Conservation (phyloP, 2,329 filamentous ascomycete species). For the Aspergillus novofumigatus region DNA sequence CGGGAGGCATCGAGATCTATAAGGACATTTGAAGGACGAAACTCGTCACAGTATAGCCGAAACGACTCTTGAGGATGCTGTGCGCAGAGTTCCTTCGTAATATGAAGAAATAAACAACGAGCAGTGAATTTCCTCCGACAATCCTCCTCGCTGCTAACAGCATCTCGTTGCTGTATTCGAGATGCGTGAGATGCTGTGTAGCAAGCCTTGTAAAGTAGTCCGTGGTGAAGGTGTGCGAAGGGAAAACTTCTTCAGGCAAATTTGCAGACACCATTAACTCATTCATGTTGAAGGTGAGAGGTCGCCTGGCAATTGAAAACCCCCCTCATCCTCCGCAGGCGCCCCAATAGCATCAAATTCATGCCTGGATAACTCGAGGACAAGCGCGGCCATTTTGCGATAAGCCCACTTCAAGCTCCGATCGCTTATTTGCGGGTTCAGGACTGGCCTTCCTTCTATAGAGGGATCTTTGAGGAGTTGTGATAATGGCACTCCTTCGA, state of each 20-base stretch:
- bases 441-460: neutral
- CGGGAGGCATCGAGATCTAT: conserved; percentile 14
- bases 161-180: conserved; percentile 14
- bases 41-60: conserved; percentile 21
- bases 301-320: conserved; percentile 4
- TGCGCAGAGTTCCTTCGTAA: neutral
- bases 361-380: conserved; percentile 12
- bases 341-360: conserved; percentile 11
- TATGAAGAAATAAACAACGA: conserved; percentile 12
- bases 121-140: conserved; percentile 12
- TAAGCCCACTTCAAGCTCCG: conserved; percentile 4
- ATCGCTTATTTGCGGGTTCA: neutral
- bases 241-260: conserved; percentile 7
- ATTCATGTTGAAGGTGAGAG: conserved; percentile 18
- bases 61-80: conserved; percentile 10
- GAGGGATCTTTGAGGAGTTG: neutral
- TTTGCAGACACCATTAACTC: conserved; percentile 7
- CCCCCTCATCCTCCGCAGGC: neutral
- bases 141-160: conserved; percentile 10
- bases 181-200: conserved; percentile 12
- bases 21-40: conserved; percentile 23
- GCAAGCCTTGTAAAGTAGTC: conserved; percentile 14
- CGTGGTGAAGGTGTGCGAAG: conserved; percentile 5
- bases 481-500: conserved; percentile 1
- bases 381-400: conserved; percentile 9